Base-by-base conservation (phyloP, 2,329 filamentous ascomycete genomes). In the Pezicula carpinea region DNA sequence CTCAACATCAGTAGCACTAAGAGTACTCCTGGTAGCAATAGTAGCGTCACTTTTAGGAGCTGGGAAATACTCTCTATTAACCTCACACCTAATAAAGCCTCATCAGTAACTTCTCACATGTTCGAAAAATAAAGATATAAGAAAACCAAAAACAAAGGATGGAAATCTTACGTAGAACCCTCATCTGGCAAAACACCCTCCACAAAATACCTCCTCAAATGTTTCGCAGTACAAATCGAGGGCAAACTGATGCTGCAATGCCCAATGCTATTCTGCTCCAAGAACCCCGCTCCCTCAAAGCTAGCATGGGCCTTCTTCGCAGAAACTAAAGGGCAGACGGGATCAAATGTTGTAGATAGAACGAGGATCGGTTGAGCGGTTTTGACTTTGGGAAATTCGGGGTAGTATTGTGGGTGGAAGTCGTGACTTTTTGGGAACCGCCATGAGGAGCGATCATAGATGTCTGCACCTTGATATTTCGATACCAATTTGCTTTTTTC, bases 181-280 rank as follows among this genome's bases (percentile, higher is more conserved):
- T 29, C 38, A 21, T 51, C 31, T 4, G 56, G 58, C 15, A 60
- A 14, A 21, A 46, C 45, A 8, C 58, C 56, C 26, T 57, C 56
- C 29, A 53, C 47, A 26, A 59, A 53, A 41, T 55, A 57, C 18
- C 43, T 42, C 11, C 43, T 44, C 11, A 60, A n/a, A 31, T 57
- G 52, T 19, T 53, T 57, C n/a, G 48, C 49, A 15, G 44, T 45
- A 26, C 58, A 60, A 1, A 55, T 35, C 10, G 58, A 60, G 23
- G 49, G 39, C 17, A 59, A 51, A 29, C 55, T 53, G 19, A 57
- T 31, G 44, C 50, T 58, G 26, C 52, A 60, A 45, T 59, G 56
- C 0, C 56, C 56, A 36, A 56, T 57, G 1, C 49, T 56, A n/a
- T 55, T 45, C 17, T 59, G 52, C 39, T 59, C 56, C 17, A 60